A percentile compares a stretch with the other conserved stretches of the same genome.
phyloP scores from a whole-genome alignment of 1,284 basidiomycete genomes.

The Quambalaria eucalypti region DNA sequence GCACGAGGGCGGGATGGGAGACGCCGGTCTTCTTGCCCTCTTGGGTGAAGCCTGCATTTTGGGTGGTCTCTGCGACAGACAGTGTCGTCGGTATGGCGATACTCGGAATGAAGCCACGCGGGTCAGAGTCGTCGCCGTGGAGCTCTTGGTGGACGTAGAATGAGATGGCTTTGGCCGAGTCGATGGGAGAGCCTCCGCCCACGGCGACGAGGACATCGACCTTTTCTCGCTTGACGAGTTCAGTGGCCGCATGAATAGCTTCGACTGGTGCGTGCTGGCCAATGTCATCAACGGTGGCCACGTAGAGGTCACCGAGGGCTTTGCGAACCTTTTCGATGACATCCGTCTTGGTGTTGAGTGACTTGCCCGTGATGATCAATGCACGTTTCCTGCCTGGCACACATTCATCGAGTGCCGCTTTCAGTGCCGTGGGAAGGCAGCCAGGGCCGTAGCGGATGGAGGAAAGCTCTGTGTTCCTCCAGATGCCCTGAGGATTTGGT shows the following conservation, averaged over 20 bases:
- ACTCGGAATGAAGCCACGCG: slow-evolving; percentile 50
- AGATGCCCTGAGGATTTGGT: slow-evolving; percentile 13
- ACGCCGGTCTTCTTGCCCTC: slow-evolving; percentile 61
- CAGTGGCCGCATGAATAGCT: slow-evolving; percentile 55
- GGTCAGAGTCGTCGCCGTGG: slow-evolving; percentile 47
- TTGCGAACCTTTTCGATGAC: slow-evolving; percentile 17
- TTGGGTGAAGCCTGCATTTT: slow-evolving; percentile 67
- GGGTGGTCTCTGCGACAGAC: slow-evolving; percentile 61
- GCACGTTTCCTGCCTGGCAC: slow-evolving; percentile 16
- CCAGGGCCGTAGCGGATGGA: slow-evolving; percentile 21
- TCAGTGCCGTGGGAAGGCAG: slow-evolving; percentile 10
- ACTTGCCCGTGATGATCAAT: slow-evolving; percentile 28
- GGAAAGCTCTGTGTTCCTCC: slow-evolving; percentile 19
- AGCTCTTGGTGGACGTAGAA: slow-evolving; percentile 17
- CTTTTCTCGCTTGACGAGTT: slow-evolving; percentile 54
- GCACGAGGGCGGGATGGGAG: slow-evolving; percentile 44
- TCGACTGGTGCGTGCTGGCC: slow-evolving; percentile 66
- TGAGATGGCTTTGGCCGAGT: slow-evolving; percentile 53
- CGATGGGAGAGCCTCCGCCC: slow-evolving; percentile 70
- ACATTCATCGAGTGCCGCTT: slow-evolving; percentile 10
- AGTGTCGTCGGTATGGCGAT: slow-evolving; percentile 71
- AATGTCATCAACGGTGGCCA: slow-evolving; percentile 61
- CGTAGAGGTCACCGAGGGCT: slow-evolving; percentile 18
- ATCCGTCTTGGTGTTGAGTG: slow-evolving; percentile 23
- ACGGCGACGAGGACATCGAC: slow-evolving; percentile 58